Evolutionary conservation across 768 basidiomycete genomes (phyloP), one percentile per base, ranked within the genome.

Genomic region (Trametes elegans): DNA sequence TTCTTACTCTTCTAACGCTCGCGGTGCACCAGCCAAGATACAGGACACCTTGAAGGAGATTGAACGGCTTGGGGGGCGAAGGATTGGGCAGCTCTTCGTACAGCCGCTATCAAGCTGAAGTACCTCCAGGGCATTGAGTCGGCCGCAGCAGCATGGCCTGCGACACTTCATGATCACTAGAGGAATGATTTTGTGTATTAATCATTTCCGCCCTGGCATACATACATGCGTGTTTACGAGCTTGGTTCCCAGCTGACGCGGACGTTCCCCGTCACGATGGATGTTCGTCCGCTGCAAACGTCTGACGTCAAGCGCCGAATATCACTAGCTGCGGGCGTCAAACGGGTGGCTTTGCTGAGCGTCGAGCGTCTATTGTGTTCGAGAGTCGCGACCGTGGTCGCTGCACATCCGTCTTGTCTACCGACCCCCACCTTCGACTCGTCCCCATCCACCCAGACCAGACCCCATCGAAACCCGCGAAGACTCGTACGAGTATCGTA

Each of bases 51-150:
- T 84, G 18, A 55, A 62, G 11, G 70, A 73, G 29, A 67, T 94
- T 36, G 75, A 79, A 59, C 61, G 47, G 0, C 69, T 82, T 3
- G 81, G 9, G 79, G 71, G 0, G 55, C 64, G 18, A 68, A 74
- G 38, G 76, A 87, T 50, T 88, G 91, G 83, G 61, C 61, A 4
- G 63, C 68, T 1, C 86, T 81, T 0, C 88, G 84, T 66, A 62
- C 64, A 9, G 80, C 77, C 18, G 79, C 87, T 8, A 78, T 93
- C 23, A 78, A 84, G 62, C 75, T 96, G 23, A 82, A 84, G 60
- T 97, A 95, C 67, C 71, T 92, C 64, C 71, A 82, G 39, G 78
- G 84, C 18, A 82, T 92, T 23, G 70, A 76, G n/a, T 68, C 74
- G 8, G 85, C 84, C 5, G 81, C 75, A 3, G 67, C 68, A 51